phyloP scores from a whole-genome alignment of 192 early-diverging fungal species.

The Coemansia sp. region DNA sequence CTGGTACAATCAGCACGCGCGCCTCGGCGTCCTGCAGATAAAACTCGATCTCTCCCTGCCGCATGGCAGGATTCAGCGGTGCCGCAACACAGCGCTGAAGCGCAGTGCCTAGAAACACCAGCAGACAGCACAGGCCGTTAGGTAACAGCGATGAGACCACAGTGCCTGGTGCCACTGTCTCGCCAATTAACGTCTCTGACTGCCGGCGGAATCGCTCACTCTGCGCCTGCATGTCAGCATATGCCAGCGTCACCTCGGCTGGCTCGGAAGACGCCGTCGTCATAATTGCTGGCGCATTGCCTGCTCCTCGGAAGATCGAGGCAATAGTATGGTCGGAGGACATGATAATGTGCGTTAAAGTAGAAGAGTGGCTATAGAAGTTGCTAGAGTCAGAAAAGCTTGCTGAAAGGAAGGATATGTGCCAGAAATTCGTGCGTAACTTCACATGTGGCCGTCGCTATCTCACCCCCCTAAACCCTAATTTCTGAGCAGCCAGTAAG shows the following conservation, averaged over 20 bases:
- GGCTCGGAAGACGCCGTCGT: slow-evolving; percentile 50
- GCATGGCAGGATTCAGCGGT: slow-evolving; percentile 70
- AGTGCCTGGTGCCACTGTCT: slow-evolving; percentile 31
- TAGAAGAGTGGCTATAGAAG: background rate
- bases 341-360: background rate
- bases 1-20: slow-evolving; percentile 64
- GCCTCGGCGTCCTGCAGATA: slow-evolving; percentile 71
- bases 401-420: background rate
- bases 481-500: no score
- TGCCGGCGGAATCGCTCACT: slow-evolving; percentile 42
- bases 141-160: slow-evolving; percentile 61
- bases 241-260: slow-evolving; percentile 31
- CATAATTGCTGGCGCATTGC: slow-evolving; percentile 29
- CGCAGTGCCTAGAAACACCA: slow-evolving; percentile 66
- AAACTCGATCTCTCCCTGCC: slow-evolving; percentile 69
- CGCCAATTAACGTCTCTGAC: slow-evolving; percentile 23
- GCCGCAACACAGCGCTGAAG: slow-evolving; percentile 64
- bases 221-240: slow-evolving; percentile 44
- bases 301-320: slow-evolving; percentile 30
- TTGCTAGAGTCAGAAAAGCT: background rate
- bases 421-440: no score
- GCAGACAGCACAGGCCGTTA: slow-evolving; percentile 66
- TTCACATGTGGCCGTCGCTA: no score
- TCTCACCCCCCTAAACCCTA: no score
- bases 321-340: slow-evolving; percentile 29